Evolutionary conservation across 106 monocot genomes (phyloP), one percentile per base, ranked within the genome.

Genomic region (Dioscorea zingiberensis): DNA sequence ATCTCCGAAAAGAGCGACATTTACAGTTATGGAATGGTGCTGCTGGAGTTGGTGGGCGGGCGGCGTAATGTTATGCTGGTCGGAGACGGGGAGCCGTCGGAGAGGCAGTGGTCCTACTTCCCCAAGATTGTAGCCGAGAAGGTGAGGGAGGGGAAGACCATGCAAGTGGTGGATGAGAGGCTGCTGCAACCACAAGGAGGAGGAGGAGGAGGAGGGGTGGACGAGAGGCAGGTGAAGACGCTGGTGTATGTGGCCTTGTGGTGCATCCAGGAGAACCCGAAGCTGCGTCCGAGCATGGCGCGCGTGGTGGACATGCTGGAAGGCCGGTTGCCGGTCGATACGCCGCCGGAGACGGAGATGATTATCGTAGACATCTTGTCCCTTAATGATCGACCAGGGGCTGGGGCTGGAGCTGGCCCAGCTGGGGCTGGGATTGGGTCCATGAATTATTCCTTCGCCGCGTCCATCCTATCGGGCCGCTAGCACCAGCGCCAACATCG

Each of bases 151-250:
- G 73, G 78, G 66, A 63, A 48, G 61, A 24, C 63, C 44, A 78
- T 78, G 78, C 73, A 78, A 23, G 65, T 73, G 47, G 78, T 78
- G 46, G 78, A 78, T 21, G 55, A 49, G 78, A 78, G 78, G 55
- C 27, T 78, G 55, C 27, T 66, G 47, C 13, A 16, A 9, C 16
- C 18, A 18, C 16, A 49, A 18, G 49, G 4, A 54, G 51, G 13
- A 7, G 60, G 27, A 11, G 45, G 30, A 21, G 49, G 27, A 11
- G 45, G 30, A 21, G 49, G 22, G 7, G 62, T 63, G 68, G 55
- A 62, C 27, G 73, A 73, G 62, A 58, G 56, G 63, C 67, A 78
- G 62, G 73, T 73, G 47, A 56, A 48, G 28, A 29, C 21, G 19
- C 7, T 78, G 68, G 44, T 68, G 12, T 22, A 58, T 29, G 78